Evolutionary conservation across 192 early-diverging fungal species (phyloP).

Genomic region (Mortierella hygrophila): DNA sequence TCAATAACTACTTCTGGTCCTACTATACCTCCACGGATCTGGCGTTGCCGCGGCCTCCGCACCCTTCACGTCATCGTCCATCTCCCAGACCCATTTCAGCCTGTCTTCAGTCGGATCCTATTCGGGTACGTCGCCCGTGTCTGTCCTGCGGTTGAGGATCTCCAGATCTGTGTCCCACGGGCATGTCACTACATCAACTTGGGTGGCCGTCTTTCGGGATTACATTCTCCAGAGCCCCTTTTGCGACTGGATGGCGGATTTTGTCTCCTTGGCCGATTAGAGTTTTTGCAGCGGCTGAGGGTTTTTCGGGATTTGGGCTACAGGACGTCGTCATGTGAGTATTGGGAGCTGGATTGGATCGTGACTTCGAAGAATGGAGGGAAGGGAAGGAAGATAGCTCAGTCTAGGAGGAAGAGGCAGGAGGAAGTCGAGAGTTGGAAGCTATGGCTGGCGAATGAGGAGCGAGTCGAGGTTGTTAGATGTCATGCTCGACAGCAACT

Average conservation of each 20-base stretch:
- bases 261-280: background rate
- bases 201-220: no score
- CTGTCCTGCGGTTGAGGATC: background rate
- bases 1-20: background rate
- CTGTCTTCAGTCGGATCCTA: background rate
- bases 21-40: background rate
- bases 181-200: background rate
- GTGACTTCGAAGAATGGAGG: background rate
- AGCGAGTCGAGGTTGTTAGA: background rate
- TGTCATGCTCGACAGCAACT: no score
- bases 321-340: background rate
- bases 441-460: background rate
- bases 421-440: background rate
- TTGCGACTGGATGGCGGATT: background rate
- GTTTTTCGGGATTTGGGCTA: background rate
- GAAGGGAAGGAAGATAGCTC: background rate
- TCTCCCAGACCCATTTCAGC: background rate
- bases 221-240: background rate
- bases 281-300: background rate
- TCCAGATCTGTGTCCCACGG: background rate
- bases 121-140: background rate
- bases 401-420: background rate
- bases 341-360: background rate
- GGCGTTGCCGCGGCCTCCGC: background rate
- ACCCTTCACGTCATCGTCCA: background rate